phyloP scores from a whole-genome alignment of 2,329 filamentous ascomycete genomes.

The Ceratocystis diversiconidia region DNA sequence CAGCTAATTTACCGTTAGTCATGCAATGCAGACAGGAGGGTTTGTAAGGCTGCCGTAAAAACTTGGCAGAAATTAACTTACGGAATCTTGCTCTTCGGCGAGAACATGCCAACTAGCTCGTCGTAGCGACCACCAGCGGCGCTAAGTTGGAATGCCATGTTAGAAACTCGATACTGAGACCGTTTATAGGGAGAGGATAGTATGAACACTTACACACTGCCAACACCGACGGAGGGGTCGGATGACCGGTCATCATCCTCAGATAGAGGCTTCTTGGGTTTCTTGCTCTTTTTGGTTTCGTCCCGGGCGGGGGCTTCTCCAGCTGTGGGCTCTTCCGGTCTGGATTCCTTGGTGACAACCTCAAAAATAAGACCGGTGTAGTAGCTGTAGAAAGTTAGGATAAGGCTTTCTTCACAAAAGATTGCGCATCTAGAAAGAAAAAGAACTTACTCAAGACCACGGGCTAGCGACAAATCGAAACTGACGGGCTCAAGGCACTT shows the following conservation, averaged over 20 bases:
- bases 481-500: conserved; percentile 59
- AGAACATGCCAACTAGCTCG: conserved; percentile 88
- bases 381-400: conserved; percentile 45
- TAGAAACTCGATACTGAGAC: neutral
- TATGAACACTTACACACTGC: conserved; percentile 42
- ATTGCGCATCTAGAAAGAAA: conserved; percentile 32
- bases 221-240: conserved; percentile 70
- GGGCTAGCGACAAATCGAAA: conserved; percentile 79
- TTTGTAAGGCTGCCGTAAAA: neutral
- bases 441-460: conserved; percentile 53
- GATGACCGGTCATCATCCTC: conserved; percentile 55
- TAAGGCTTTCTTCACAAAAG: neutral
- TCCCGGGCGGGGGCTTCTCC: conserved; percentile 25
- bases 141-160: conserved; percentile 2
- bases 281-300: conserved; percentile 33
- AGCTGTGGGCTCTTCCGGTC: conserved; percentile 32
- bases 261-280: conserved; percentile 32
- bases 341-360: conserved; percentile 69
- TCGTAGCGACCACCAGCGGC: conserved; percentile 87
- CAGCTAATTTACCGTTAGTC: conserved; percentile 22
- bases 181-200: neutral
- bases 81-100: conserved; percentile 67
- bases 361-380: conserved; percentile 88
- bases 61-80: conserved; percentile 11
- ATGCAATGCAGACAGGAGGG: neutral